A percentile compares a stretch with the other conserved stretches of the same genome.
These are phyloP conservation scores for Leccinum aurantiacum DNA, from an alignment of 768 basidiomycete species.

Conservation along the genomic window DNA sequence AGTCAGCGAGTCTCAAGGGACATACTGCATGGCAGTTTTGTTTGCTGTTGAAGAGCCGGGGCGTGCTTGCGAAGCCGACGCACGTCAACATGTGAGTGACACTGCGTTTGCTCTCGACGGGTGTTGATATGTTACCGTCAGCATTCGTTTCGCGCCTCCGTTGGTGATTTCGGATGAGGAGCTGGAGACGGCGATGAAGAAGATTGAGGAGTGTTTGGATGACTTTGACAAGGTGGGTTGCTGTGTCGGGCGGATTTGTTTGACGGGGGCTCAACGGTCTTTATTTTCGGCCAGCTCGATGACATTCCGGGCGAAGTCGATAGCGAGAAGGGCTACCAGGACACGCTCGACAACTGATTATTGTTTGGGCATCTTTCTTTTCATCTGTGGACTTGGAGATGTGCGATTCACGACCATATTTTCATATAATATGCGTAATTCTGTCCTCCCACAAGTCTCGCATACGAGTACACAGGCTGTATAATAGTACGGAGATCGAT, in stretches of 20 bases:
- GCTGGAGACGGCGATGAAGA: slow-evolving; percentile 65
- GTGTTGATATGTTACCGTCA: slow-evolving; percentile 30
- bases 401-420: not conserved
- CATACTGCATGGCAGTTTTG: slow-evolving; percentile 96
- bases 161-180: slow-evolving; percentile 92
- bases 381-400: not conserved
- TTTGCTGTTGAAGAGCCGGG: slow-evolving; percentile 85
- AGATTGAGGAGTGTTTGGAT: slow-evolving; percentile 72
- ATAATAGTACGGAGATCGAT: slow-evolving; percentile 9
- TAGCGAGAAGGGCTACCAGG: slow-evolving; percentile 58
- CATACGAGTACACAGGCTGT: slow-evolving; percentile 5
- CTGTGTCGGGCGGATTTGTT: not conserved
- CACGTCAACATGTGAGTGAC: slow-evolving; percentile 84
- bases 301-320: slow-evolving; percentile 65
- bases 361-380: not conserved
- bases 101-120: not conserved
- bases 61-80: slow-evolving; percentile 94
- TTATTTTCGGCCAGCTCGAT: slow-evolving; percentile 39
- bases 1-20: slow-evolving; percentile 70
- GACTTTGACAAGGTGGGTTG: slow-evolving; percentile 76
- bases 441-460: not conserved
- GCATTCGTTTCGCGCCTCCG: slow-evolving; percentile 95
- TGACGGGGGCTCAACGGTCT: not conserved
- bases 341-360: slow-evolving; percentile 29
- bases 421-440: slow-evolving; percentile 1